Evolutionary conservation across 2,329 filamentous ascomycete species (phyloP), one percentile per base, ranked within the genome.

Genomic region (Xylaria sp.): DNA sequence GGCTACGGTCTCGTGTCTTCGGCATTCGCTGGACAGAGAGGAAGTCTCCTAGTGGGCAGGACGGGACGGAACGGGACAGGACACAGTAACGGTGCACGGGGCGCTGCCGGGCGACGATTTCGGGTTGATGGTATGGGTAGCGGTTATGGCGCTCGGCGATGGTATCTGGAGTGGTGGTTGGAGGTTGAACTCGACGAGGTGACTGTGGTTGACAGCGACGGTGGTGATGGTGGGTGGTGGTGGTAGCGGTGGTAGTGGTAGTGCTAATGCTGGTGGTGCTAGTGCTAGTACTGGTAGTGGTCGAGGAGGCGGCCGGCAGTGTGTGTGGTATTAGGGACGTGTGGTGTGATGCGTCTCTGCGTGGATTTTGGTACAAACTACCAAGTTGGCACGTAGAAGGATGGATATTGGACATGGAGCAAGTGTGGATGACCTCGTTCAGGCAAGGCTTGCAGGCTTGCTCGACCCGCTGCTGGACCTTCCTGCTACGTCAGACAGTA

Each of bases 1-100:
- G 72, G 67, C 71, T 70, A 71, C 68, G 64, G 69, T 59, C 75
- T 76, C 75, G 74, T 76, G 67, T 72, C 69, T 68, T 74, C 75
- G 73, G 75, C 75, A 77, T 77, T 72, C 75, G 75, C 73, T 71
- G 64, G 65, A 61, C 59, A 59, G 64, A 61, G 54, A 61, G 58
- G 48, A 48, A 32, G 32, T 51, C 56, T 64, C 63, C 56, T 53
- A 34, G 56, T 64, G 62, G 67, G 48, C 65, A 64, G 57, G 42
- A 62, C 68, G 42, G 59, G 27, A 55, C 39, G 56, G 61, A 27
- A 19, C 56, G 32, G 32, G 14, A 14, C 53, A 21, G 53, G 14
- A 14, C n/a, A 21, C 17, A 39, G n/a, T 17, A 55, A 30, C 59
- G 61, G 42, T 69, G 65, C 58, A 68, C 65, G 68, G 68, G 68